Conservation (phyloP, 2,329 filamentous ascomycete genomes). For the Fusarium tanahbumbuense region DNA sequence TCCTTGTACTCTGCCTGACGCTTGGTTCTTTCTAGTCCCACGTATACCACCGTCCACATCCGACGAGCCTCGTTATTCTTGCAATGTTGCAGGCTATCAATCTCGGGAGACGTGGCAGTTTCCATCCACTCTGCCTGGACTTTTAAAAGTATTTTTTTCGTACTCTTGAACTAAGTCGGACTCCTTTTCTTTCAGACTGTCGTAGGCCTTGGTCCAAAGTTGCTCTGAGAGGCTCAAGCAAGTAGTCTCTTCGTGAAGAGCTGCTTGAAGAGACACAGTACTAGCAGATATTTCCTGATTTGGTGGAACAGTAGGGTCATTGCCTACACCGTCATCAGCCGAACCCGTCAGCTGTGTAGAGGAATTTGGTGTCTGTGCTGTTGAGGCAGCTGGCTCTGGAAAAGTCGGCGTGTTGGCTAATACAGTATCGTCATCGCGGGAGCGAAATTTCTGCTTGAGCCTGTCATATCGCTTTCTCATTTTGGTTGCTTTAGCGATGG, state of each 20-base stretch:
- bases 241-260: too few relatives aligned
- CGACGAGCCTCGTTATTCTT: background rate
- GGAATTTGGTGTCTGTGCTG: too few relatives aligned
- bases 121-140: background rate
- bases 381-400: too few relatives aligned
- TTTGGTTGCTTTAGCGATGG: too few relatives aligned
- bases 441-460: too few relatives aligned
- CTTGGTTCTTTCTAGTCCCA: background rate
- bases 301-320: fast-evolving
- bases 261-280: too few relatives aligned
- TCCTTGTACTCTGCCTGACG: background rate
- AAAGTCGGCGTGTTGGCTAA: too few relatives aligned
- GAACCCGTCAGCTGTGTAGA: too few relatives aligned
- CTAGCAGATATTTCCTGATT: too few relatives aligned
- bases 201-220: constrained; percentile 40
- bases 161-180: constrained; percentile 35
- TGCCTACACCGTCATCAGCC: too few relatives aligned
- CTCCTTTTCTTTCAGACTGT: constrained; percentile 28
- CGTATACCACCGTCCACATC: background rate
- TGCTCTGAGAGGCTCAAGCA: background rate
- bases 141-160: constrained; percentile 29
- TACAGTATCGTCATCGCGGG: too few relatives aligned
- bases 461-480: too few relatives aligned
- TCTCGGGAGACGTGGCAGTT: background rate
- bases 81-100: background rate